These are phyloP conservation scores for Schizosaccharomyces japonicus DNA, from an alignment of 805 yeast genomes.

Conservation along the genomic window DNA sequence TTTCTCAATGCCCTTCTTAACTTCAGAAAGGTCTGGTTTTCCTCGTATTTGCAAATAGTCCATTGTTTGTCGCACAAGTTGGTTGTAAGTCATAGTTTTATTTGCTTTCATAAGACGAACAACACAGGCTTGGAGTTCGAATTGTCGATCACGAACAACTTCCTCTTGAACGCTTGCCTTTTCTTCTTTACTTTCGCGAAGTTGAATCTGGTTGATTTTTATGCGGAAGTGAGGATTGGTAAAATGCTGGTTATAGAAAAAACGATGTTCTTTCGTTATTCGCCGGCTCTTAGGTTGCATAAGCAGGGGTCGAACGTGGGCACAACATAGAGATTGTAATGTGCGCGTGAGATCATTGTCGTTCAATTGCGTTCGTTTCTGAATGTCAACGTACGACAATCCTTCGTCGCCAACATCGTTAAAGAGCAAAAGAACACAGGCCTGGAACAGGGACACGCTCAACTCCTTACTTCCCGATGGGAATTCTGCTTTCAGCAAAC, in stretches of 20 bases:
- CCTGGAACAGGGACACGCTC: constrained; percentile 27
- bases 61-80: constrained; percentile 13
- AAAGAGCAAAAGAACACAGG: constrained; percentile 51
- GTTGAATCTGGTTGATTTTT: constrained; percentile 19
- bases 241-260: constrained; percentile 44
- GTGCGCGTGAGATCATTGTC: constrained; percentile 50
- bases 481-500: constrained; percentile 14
- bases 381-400: constrained; percentile 39
- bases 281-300: constrained; percentile 58
- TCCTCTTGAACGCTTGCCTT: constrained; percentile 10
- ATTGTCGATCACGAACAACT: constrained; percentile 14
- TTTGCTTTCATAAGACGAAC: constrained; percentile 16
- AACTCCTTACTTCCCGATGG: constrained; percentile 15
- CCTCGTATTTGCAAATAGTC: constrained; percentile 15
- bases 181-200: constrained; percentile 12
- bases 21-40: constrained; percentile 12
- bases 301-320: constrained; percentile 44
- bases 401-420: constrained; percentile 23
- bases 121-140: constrained; percentile 16
- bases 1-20: constrained; percentile 15
- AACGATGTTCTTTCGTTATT: constrained; percentile 37
- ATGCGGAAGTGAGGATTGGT: constrained; percentile 43
- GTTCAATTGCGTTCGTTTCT: constrained; percentile 46
- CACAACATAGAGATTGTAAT: constrained; percentile 60
- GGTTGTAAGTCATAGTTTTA: constrained; percentile 12